Evolutionary conservation across 805 yeast genomes (phyloP), one percentile per base, ranked within the genome.

Genomic region (Wickerhamomyces xylosicus): DNA sequence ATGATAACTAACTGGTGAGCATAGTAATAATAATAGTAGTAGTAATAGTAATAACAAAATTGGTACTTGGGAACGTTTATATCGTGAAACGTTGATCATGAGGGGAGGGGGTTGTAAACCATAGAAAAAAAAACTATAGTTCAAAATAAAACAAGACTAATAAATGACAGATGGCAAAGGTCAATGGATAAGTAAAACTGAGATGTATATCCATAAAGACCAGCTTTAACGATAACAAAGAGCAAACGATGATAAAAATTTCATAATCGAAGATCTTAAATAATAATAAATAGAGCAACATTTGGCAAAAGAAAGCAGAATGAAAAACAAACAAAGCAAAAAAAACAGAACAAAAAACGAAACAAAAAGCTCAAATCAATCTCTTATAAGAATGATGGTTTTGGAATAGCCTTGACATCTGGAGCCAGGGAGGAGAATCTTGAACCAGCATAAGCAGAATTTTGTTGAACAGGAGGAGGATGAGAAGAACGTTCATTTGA

Each of bases 341-440:
- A 25, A 15, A 32, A n/a, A 18, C 11, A n/a, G 11, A 17, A 25
- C 10, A 16, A 20, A 8, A 20, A 36, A 36, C 21, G 10, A 18
- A 16, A 36, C 3, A 22, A 13, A 19, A 8, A 7, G 15, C 15
- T 35, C 34, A 15, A 10, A n/a, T 17, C 25, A 21, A 7, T 6
- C 6, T 25, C 35, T n/a, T 37, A 47, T 37, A 47, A 35, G 31
- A 47, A 47, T 10, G 45, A 37, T 18, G 50, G 50, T 28, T 47
- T 47, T 31, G 50, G 46, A 21, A 45, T 28, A 7, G 38, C n/a
- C 5, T 34, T 35, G 3, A 48, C 39, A 25, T 45, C 48, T 15
- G 50, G 50, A 5, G 40, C 22, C n/a, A 21, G 9, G 33, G 19
- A 27, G 4, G 25, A 14, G 18, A 40, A 44, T 3, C 44, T 33